Conservation (phyloP, 192 early-diverging fungal genomes). For the Coemansia sp. region DNA sequence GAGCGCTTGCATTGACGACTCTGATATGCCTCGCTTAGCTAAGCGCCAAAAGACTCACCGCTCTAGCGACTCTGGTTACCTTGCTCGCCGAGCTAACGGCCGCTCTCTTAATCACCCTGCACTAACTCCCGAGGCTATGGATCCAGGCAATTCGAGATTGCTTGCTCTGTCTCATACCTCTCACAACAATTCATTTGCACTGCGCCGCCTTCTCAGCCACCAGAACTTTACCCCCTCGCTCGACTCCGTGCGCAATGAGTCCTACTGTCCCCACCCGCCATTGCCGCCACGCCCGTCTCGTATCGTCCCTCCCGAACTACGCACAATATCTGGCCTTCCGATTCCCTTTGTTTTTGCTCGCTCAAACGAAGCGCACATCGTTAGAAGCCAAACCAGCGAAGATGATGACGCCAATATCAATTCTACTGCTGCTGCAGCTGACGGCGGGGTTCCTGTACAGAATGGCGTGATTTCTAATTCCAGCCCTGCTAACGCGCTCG, state of each 20-base stretch:
- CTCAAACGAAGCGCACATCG: slow-evolving; percentile 9
- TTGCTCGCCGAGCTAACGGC: background rate
- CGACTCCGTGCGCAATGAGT: no score
- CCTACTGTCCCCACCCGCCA: no score
- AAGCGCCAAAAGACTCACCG: slow-evolving; percentile 21
- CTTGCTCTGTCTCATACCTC: background rate
- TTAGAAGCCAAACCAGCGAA: background rate
- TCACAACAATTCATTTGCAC: background rate
- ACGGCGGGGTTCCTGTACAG: background rate
- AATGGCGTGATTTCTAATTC: background rate
- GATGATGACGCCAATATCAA: background rate
- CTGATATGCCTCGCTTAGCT: slow-evolving; percentile 8
- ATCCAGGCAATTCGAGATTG: background rate
- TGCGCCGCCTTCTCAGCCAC: background rate
- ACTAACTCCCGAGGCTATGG: slow-evolving; percentile 16
- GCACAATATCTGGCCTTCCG: slow-evolving; percentile 13
- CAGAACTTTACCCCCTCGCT: background rate
- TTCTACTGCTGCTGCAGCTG: background rate
- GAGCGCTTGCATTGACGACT: slow-evolving; percentile 29
- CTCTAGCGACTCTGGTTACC: background rate
- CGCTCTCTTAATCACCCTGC: background rate
- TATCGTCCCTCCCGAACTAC: slow-evolving; percentile 2
- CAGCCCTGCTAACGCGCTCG: background rate
- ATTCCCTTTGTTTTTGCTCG: slow-evolving; percentile 21
- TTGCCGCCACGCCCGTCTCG: slow-evolving; percentile 1